Conservation (phyloP, 2,329 filamentous ascomycete genomes). For the Arachnomyces sp. region DNA sequence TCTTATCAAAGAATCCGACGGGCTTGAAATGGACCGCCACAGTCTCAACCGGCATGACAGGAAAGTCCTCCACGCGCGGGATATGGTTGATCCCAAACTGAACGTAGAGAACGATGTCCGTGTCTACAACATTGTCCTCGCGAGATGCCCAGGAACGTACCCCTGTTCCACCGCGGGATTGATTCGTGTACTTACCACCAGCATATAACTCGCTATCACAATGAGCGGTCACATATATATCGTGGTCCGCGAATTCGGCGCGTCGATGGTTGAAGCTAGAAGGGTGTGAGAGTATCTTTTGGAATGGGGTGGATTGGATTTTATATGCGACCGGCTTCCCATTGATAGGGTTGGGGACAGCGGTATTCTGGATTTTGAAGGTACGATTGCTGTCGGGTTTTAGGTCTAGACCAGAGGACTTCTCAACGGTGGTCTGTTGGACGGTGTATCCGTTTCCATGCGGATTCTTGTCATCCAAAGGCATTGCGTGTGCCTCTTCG, state of each 20-base stretch:
- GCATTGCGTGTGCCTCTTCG: conserved; percentile 54
- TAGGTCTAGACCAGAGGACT: conserved; percentile 43
- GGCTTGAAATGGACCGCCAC: conserved; percentile 43
- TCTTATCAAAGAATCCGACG: conserved; percentile 47
- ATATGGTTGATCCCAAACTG: conserved; percentile 56
- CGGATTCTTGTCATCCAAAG: conserved; percentile 47
- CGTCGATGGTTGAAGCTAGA: conserved; percentile 42
- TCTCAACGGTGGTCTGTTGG: conserved; percentile 40
- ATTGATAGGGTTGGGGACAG: conserved; percentile 47
- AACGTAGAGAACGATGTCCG: conserved; percentile 26
- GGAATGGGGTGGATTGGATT: conserved; percentile 49
- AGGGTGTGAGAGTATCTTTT: conserved; percentile 48
- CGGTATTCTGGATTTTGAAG: conserved; percentile 53
- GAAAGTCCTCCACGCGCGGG: conserved; percentile 58
- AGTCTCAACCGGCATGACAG: conserved; percentile 58
- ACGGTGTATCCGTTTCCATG: conserved; percentile 46
- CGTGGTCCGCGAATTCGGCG: conserved; percentile 49
- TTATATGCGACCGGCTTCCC: conserved; percentile 51
- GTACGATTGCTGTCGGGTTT: conserved; percentile 42
- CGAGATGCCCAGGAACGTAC: conserved; percentile 47
- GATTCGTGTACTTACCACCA: conserved; percentile 51
- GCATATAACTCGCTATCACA: conserved; percentile 47
- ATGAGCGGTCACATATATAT: conserved; percentile 51
- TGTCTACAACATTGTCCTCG: conserved; percentile 42
- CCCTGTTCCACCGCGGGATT: conserved; percentile 47